Evolutionary conservation across 2,329 filamentous ascomycete species (phyloP).

Genomic region (Fragosphaeria purpurea): DNA sequence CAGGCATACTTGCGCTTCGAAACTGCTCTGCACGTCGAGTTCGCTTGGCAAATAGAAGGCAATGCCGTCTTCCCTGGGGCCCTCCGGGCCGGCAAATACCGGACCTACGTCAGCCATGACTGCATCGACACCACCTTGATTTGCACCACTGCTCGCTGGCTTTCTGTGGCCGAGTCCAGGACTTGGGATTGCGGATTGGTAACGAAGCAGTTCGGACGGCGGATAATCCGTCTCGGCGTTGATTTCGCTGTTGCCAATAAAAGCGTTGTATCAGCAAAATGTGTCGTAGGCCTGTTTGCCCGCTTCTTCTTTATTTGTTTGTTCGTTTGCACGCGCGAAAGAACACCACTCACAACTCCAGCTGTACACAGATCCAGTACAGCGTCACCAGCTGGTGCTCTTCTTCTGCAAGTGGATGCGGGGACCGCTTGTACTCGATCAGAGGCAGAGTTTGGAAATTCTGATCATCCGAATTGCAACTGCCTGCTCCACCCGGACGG

Average conservation of each 20-base stretch:
- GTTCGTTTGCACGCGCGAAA: background rate
- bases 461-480: background rate
- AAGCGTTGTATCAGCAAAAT: too few relatives aligned
- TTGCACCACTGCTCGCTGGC: too few relatives aligned
- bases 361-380: slow-evolving; percentile 11
- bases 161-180: background rate
- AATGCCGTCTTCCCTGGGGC: background rate
- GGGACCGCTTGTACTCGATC: slow-evolving; percentile 4
- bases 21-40: background rate
- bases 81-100: too few relatives aligned
- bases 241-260: slow-evolving; percentile 7
- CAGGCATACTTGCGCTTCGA: slow-evolving; percentile 8
- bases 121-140: background rate
- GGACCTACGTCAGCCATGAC: background rate
- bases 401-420: background rate
- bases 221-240: slow-evolving; percentile 2
- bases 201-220: slow-evolving; percentile 8
- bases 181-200: slow-evolving; percentile 6
- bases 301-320: background rate
- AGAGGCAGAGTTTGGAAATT: background rate
- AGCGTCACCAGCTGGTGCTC: slow-evolving; percentile 9
- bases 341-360: slow-evolving; percentile 10
- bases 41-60: background rate
- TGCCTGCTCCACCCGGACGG: background rate
- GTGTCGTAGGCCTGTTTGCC: too few relatives aligned